A percentile compares a stretch with the other conserved stretches of the same genome.
Evolutionary conservation across 2,329 filamentous ascomycete species (phyloP).

Genomic region (Aspergillus candidus): DNA sequence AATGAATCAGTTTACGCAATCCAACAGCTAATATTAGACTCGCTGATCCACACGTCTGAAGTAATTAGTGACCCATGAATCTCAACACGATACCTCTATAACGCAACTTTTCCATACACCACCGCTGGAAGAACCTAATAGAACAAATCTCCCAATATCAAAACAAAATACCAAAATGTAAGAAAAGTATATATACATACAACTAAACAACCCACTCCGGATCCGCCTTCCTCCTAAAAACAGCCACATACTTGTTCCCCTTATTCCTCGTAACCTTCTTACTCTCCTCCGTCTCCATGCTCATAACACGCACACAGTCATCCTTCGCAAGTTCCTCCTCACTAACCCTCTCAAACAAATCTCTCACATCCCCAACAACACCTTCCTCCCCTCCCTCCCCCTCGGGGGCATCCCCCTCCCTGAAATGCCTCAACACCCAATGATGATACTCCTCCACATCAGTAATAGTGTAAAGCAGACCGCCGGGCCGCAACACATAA

Average conservation of each 20-base stretch:
- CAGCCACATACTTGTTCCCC: conserved; percentile 83
- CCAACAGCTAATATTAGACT: too few species aligned
- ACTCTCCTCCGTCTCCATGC: conserved; percentile 83
- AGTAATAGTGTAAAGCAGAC: conserved; percentile 91
- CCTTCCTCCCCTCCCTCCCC: conserved; percentile 74
- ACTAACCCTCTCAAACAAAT: conserved; percentile 67
- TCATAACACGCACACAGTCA: conserved; percentile 58
- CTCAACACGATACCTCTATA: too few species aligned
- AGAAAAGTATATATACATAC: too few species aligned
- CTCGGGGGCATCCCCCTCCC: conserved; percentile 54
- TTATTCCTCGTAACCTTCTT: conserved; percentile 93
- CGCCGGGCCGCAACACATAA: conserved; percentile 74
- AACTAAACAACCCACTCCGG: conserved; percentile 56
- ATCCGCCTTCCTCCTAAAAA: conserved; percentile 75
- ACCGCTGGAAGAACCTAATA: too few species aligned
- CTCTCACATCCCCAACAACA: conserved; percentile 62
- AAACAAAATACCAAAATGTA: too few species aligned
- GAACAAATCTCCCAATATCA: too few species aligned
- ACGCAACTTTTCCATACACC: too few species aligned
- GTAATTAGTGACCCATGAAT: too few species aligned
- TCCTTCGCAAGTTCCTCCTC: conserved; percentile 50
- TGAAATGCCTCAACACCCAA: conserved; percentile 89
- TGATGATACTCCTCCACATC: conserved; percentile 90
- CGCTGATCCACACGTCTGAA: too few species aligned
- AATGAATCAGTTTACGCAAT: too few species aligned